Evolutionary conservation across 192 early-diverging fungal species (phyloP), one percentile per base, ranked within the genome.

Genomic region (Coemansia sp.): DNA sequence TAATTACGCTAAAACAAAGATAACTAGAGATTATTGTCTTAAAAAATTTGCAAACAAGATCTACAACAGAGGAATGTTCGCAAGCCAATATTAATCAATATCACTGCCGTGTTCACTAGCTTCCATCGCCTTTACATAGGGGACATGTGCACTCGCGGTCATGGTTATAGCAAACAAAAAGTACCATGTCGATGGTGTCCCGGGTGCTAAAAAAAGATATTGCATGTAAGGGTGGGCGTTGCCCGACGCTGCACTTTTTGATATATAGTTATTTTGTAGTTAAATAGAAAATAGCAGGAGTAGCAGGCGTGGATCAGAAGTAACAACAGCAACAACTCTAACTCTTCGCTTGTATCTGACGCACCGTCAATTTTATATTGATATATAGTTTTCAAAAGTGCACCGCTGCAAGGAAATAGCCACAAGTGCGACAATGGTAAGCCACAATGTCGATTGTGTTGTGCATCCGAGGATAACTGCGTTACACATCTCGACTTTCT

Each of bases 111-210:
- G 29, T n/a, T 57, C 22, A 19, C 59, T 72, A 62, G 21, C 67
- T 59, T 51, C 54, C 51, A 20, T 59, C 60, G 8, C 73, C 73
- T 32, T 59, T 66, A 50, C 67, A 75, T 10, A 75, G 60, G 31
- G 73, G 59, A 50, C 73, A 75, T 27, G 67, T 75, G 46, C 73
- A 75, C 32, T 75, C 67, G 32, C 73, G 63, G 58, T 75, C 73
- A 31, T 64, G 70, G 63, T 70, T 64, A 14, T 50, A 33, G 50
- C 27, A 21, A 7, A 27, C 20, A 30, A 52, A 21, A 62, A 17
- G 3, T 27, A 52, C 19, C 61, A 52, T 62, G 23, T 5, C 24
- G n/a, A 24, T 25, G 4, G 25, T 25, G 30, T 57, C 11, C 25
- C 3, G 22, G 55, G 30, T 57, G 23, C 30, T 31, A n/a, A 57